A percentile compares a stretch with the other conserved stretches of the same genome.
Evolutionary conservation across 441 rosid species (phyloP).

Genomic region (Euphorbia schlechtendalii): DNA sequence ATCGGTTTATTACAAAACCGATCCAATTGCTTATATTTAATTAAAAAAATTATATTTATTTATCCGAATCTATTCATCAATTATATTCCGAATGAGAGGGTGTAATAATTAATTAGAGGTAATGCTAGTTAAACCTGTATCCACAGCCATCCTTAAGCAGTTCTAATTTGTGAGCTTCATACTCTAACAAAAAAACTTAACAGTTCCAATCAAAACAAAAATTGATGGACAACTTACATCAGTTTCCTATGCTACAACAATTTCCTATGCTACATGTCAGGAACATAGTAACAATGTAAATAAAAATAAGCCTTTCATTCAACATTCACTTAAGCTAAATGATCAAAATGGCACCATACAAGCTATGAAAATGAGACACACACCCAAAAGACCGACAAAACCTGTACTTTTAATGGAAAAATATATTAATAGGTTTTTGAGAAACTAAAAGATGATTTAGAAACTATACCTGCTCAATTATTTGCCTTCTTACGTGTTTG

Average conservation of each 20-base stretch:
- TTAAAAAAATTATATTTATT: no score
- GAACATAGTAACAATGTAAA: background rate
- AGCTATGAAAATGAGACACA: background rate
- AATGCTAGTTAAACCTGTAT: no score
- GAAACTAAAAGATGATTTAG: background rate
- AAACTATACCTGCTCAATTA: slow-evolving; percentile 71
- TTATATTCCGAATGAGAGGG: no score
- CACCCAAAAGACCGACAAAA: background rate
- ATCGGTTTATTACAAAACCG: no score
- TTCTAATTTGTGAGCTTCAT: background rate
- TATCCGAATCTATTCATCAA: no score
- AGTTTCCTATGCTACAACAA: no score
- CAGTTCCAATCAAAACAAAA: background rate
- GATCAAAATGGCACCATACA: background rate
- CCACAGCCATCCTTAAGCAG: no score
- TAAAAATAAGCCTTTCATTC: no score
- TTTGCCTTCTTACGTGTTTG: slow-evolving; percentile 67
- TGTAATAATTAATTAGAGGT: no score
- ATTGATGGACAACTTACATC: background rate
- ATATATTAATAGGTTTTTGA: background rate
- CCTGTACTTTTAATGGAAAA: background rate
- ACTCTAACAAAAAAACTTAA: no score
- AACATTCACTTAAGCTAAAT: background rate
- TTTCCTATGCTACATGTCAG: background rate
- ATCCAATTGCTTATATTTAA: no score